These are phyloP conservation scores for Trichosporon inkin DNA, from an alignment of 1,284 basidiomycete genomes.

Conservation along the genomic window DNA sequence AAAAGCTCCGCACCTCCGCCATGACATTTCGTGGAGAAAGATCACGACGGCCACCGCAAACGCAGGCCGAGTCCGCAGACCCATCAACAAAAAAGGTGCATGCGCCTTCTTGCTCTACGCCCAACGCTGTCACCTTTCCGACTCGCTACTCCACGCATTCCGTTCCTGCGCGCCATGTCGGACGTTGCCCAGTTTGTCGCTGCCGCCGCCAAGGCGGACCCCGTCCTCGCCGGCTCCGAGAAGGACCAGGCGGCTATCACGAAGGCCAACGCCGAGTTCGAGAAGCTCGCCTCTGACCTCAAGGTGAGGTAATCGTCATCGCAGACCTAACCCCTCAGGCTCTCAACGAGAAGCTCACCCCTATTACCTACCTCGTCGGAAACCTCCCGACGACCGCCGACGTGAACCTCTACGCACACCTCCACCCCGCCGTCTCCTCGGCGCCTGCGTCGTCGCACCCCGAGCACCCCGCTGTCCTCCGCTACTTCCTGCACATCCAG, in stretches of 20 bases:
- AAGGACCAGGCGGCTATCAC: conserved; percentile 43
- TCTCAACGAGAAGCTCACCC: conserved; percentile 66
- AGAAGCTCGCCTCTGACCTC: conserved; percentile 38
- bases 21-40: conserved; percentile 3
- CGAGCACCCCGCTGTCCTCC: conserved; percentile 71
- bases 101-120: conserved; percentile 19
- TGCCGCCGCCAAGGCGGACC: conserved; percentile 42
- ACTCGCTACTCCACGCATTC: conserved; percentile 9
- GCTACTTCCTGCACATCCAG: conserved; percentile 93
- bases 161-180: conserved; percentile 33
- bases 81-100: conserved; percentile 16
- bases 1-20: background rate
- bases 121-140: conserved; percentile 11
- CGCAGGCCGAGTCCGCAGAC: background rate
- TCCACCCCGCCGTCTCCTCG: conserved; percentile 62
- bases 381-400: conserved; percentile 80
- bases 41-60: no score
- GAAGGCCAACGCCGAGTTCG: conserved; percentile 36
- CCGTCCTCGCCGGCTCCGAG: conserved; percentile 39
- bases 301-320: conserved; percentile 28
- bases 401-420: conserved; percentile 72
- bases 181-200: conserved; percentile 40
- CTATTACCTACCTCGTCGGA: conserved; percentile 74
- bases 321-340: conserved; percentile 53
- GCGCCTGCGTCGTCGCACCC: conserved; percentile 61